Base-by-base conservation (phyloP, 345 rosid genomes). In the Salix koriyanagi region DNA sequence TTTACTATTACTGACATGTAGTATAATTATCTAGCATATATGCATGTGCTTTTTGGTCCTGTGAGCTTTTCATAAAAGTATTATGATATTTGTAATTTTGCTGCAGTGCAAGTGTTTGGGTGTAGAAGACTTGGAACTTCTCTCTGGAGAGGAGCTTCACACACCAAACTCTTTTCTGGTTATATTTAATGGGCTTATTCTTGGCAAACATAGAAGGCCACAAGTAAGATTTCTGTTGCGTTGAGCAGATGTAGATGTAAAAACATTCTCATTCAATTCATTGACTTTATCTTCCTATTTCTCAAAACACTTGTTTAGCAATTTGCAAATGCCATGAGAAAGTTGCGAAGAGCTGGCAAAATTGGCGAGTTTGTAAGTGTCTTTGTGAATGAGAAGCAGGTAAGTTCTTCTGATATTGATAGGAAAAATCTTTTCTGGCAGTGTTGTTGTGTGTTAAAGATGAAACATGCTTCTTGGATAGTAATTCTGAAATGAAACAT, bases 311-410 rank as follows among this genome's bases (percentile, higher is more conserved):
- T 72, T 79, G 73, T 74, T 68, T 83, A 95, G 99, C 72, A 77
- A 75, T 95, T 95, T 86, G 93, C 93, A 68, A 71, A 76, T 76
- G 85, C 85, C 26, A 74, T 93, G 84, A 90, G 98, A 85, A 89
- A 83, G 85, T 82, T 93, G 81, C 93, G 98, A 69, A 89, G 99
- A 90, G 89, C 94, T 80, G 97, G 98, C 30, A 88, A 87, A 88
- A 81, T 95, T 77, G 94, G 99, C 61, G 98, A 95, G 80, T 95
- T 95, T 84, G 97, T 95, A 60, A 89, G 91, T 73, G 86, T 95
- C 76, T 95, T 88, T 86, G 89, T 89, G 67, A 91, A 95, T 74
- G 98, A 91, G 86, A 95, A 93, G 85, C 99, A 95, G 97, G 99
- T 95, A 87, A 71, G 3, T 77, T 81, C 30, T 81, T 75, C 23